A percentile compares a stretch with the other conserved stretches of the same genome.
Evolutionary conservation across 139 green algal species (phyloP).

Genomic region (Yamagishiella unicocca): DNA sequence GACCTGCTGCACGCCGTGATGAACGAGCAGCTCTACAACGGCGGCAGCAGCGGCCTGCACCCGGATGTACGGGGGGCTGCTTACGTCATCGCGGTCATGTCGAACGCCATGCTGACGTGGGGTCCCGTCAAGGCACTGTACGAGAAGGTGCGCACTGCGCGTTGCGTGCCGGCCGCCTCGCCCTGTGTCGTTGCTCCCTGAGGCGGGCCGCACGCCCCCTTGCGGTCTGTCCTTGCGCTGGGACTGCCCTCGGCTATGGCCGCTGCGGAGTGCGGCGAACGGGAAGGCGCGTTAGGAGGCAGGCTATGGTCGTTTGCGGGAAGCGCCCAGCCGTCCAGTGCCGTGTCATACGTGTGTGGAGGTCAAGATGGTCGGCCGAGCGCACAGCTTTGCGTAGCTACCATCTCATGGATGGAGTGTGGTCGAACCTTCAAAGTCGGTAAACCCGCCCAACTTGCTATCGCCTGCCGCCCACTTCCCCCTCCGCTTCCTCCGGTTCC

Average conservation of each 20-base stretch:
- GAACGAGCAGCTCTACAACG: background rate
- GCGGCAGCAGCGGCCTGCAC: too few relatives aligned
- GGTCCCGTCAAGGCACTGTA: constrained; percentile 40
- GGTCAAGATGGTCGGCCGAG: too few relatives aligned
- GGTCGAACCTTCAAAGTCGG: background rate
- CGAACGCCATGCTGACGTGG: constrained; percentile 4
- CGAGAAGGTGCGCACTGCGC: background rate
- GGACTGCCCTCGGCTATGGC: too few relatives aligned
- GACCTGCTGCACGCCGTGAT: background rate
- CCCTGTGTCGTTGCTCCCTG: too few relatives aligned
- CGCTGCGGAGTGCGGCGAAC: background rate
- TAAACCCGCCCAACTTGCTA: background rate
- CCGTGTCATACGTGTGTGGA: too few relatives aligned
- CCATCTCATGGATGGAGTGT: background rate
- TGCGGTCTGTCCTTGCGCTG: too few relatives aligned
- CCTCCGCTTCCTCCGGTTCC: background rate
- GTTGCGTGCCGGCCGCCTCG: too few relatives aligned
- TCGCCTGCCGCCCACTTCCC: background rate
- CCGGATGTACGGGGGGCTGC: constrained; percentile 64
- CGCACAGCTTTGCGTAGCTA: too few relatives aligned
- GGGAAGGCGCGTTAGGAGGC: background rate
- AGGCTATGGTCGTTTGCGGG: background rate
- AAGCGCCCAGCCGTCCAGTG: too few relatives aligned
- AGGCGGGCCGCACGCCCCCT: too few relatives aligned
- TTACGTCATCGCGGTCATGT: constrained; percentile 60